These are phyloP conservation scores for Agaricus subrufescens DNA, from an alignment of 768 basidiomycete species.

Conservation along the genomic window DNA sequence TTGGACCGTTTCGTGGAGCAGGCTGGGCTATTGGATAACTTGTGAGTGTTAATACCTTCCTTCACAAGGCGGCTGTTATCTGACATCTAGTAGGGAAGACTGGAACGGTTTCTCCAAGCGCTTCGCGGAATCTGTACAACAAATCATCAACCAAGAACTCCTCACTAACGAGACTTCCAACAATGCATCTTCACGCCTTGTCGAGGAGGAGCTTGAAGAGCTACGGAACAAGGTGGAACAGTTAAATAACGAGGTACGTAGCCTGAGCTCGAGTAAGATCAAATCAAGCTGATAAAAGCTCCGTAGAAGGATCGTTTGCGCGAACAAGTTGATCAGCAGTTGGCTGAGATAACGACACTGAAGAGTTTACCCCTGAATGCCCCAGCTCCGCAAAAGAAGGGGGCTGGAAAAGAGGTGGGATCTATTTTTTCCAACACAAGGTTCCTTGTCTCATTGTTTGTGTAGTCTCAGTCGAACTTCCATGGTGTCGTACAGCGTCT, in stretches of 20 bases:
- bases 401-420: conserved; percentile 53
- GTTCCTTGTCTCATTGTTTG: not conserved
- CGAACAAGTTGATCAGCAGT: conserved; percentile 53
- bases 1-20: conserved; percentile 66
- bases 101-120: conserved; percentile 61
- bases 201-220: conserved; percentile 57
- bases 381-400: conserved; percentile 31
- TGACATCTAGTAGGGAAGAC: conserved; percentile 47
- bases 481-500: conserved; percentile 77
- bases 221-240: conserved; percentile 58
- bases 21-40: conserved; percentile 51
- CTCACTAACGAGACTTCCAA: conserved; percentile 43
- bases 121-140: conserved; percentile 57
- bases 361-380: conserved; percentile 43
- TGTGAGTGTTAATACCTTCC: conserved; percentile 37
- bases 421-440: not conserved
- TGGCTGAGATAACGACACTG: conserved; percentile 65
- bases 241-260: conserved; percentile 59
- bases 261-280: not conserved
- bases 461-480: conserved; percentile 40
- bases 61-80: not conserved
- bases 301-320: conserved; percentile 46
- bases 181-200: conserved; percentile 30
- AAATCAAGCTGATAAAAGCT: not conserved
- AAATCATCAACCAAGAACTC: conserved; percentile 61